A percentile compares a stretch with the other conserved stretches of the same genome.
Conservation (phyloP, 805 yeast genomes). For the Ogataea nakhonphanomensis region DNA sequence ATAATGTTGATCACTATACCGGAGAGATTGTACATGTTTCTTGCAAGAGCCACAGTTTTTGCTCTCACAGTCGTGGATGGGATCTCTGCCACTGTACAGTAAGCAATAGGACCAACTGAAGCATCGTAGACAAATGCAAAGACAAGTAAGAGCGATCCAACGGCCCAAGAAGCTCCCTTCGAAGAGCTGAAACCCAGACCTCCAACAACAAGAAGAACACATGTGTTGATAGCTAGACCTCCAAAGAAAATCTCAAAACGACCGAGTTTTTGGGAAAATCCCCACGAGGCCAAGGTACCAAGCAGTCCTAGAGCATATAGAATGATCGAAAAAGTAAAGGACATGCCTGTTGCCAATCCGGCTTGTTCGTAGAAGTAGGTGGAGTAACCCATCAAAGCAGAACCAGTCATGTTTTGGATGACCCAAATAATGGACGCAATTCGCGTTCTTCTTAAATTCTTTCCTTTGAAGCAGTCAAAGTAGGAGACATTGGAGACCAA, state of each 20-base stretch:
- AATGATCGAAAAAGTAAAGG: background rate
- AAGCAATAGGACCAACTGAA: conserved; percentile 1
- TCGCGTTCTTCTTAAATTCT: conserved; percentile 49
- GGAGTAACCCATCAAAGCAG: conserved; percentile 59
- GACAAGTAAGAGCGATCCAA: background rate
- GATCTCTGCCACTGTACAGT: background rate
- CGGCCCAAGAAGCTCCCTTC: background rate
- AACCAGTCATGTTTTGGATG: conserved; percentile 58
- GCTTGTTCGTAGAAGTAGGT: conserved; percentile 36
- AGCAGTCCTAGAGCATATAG: background rate
- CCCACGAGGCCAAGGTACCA: background rate
- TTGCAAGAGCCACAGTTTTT: background rate
- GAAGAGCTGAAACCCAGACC: conserved; percentile 1
- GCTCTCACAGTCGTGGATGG: background rate
- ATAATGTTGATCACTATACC: background rate
- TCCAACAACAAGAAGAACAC: background rate
- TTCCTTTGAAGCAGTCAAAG: conserved; percentile 46
- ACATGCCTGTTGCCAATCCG: conserved; percentile 15
- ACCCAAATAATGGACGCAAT: conserved; percentile 49
- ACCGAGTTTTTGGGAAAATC: background rate
- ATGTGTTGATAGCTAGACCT: background rate
- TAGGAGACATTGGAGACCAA: conserved; percentile 13
- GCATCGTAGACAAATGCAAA: background rate
- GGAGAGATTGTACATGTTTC: background rate
- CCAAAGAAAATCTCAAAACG: background rate